Evolutionary conservation across 495 filamentous ascomycete genomes (phyloP).

Genomic region (Aspergillus egyptiacus): DNA sequence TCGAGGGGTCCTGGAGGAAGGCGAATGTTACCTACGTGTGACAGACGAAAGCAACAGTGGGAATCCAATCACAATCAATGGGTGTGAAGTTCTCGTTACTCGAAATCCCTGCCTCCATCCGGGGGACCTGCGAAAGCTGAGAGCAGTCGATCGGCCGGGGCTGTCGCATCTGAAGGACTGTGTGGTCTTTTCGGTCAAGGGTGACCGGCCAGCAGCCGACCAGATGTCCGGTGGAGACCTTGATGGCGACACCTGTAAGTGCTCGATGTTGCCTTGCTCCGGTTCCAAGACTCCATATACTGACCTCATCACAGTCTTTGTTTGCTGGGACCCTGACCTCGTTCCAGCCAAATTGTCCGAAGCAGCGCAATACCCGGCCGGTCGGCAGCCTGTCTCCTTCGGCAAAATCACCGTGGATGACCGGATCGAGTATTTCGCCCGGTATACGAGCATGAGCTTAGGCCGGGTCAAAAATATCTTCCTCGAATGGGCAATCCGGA

Average conservation of each 20-base stretch:
- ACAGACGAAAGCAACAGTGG: background rate
- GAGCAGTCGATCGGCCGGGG: background rate
- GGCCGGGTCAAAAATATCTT: background rate
- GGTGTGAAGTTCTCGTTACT: conserved; percentile 4
- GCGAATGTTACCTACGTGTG: background rate
- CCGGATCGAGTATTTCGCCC: conserved; percentile 3
- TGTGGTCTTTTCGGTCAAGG: conserved; percentile 1
- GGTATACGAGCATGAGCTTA: conserved; percentile 1
- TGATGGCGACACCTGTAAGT: conserved; percentile 4
- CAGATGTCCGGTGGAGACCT: conserved; percentile 6
- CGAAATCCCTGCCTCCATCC: conserved; percentile 5
- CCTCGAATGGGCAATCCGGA: background rate
- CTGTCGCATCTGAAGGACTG: conserved; percentile 2
- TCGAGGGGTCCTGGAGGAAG: background rate
- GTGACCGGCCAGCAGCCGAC: background rate
- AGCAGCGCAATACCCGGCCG: background rate
- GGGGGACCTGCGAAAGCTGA: conserved; percentile 1
- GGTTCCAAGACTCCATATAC: background rate
- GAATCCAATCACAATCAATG: background rate
- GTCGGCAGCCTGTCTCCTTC: background rate
- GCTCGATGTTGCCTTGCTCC: background rate
- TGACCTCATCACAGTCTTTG: background rate
- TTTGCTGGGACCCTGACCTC: conserved; percentile 1
- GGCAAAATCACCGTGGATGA: background rate
- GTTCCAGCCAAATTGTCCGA: background rate